Percentiles rank a stretch among this genome's conserved stretches.
These are phyloP conservation scores for Neurospora africana DNA, from an alignment of 495 filamentous ascomycete species.

Conservation along the genomic window DNA sequence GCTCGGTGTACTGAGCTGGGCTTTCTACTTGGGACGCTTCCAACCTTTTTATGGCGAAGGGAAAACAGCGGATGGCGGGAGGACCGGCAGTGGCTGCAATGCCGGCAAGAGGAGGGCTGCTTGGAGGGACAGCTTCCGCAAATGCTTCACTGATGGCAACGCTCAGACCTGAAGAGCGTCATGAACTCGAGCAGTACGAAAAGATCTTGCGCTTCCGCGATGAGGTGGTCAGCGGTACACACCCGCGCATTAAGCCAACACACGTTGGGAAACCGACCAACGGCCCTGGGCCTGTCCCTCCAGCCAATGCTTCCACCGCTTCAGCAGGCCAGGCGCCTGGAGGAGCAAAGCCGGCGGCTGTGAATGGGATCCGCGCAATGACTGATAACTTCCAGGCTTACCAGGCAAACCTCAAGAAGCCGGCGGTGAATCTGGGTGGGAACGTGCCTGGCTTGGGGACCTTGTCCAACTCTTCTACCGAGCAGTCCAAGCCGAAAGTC, in stretches of 20 bases:
- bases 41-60: not conserved
- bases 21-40: not conserved
- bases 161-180: constrained; percentile 13
- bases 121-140: not conserved
- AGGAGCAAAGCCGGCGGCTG: constrained; percentile 8
- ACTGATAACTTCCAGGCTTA: constrained; percentile 28
- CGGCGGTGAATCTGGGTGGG: constrained; percentile 13
- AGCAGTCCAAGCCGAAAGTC: constrained; percentile 26
- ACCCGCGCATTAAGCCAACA: constrained; percentile 31
- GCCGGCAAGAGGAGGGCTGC: constrained; percentile 2
- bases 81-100: constrained; percentile 5
- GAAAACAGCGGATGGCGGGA: constrained; percentile 11
- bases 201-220: constrained; percentile 30
- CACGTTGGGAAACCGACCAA: constrained; percentile 41
- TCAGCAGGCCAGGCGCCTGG: constrained; percentile 15
- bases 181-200: constrained; percentile 22
- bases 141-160: constrained; percentile 8
- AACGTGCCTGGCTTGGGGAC: constrained; percentile 17
- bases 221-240: constrained; percentile 18
- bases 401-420: constrained; percentile 26
- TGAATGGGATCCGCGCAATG: constrained; percentile 21
- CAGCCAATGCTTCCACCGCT: constrained; percentile 16
- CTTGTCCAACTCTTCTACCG: constrained; percentile 12
- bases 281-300: constrained; percentile 9
- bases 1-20: not conserved